Conservation (phyloP, 495 filamentous ascomycete genomes). For the Cercophora newfieldiana region DNA sequence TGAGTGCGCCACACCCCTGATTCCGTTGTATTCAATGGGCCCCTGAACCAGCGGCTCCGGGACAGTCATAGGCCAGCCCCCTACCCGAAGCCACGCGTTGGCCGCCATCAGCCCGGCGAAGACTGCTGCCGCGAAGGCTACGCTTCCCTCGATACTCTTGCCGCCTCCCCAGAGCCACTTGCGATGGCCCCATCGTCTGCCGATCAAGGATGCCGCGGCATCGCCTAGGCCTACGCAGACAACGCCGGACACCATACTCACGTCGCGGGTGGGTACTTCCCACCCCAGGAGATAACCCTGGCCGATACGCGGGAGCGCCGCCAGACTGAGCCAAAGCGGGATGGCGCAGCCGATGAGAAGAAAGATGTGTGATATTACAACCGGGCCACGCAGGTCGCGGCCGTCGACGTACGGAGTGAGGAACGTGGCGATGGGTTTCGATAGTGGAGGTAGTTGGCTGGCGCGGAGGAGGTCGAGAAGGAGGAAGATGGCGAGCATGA, state of each 20-base stretch:
- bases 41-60: slow-evolving; percentile 26
- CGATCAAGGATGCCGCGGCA: slow-evolving; percentile 89
- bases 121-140: slow-evolving; percentile 82
- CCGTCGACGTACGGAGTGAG: slow-evolving; percentile 94
- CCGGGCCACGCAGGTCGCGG: slow-evolving; percentile 85
- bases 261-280: slow-evolving; percentile 68
- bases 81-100: slow-evolving; percentile 71
- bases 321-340: slow-evolving; percentile 86
- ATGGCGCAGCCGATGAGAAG: slow-evolving; percentile 94
- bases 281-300: slow-evolving; percentile 62
- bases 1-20: slow-evolving; percentile 22
- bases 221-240: slow-evolving; percentile 95
- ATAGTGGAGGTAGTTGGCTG: slow-evolving; percentile 85
- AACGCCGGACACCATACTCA: slow-evolving; percentile 86
- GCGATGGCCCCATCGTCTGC: slow-evolving; percentile 76
- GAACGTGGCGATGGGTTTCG: slow-evolving; percentile 77
- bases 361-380: slow-evolving; percentile 95
- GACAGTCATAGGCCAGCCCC: slow-evolving; percentile 60
- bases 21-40: background rate
- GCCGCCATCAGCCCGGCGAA: slow-evolving; percentile 69
- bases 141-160: slow-evolving; percentile 89
- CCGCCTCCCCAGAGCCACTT: slow-evolving; percentile 98
- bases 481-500: slow-evolving; percentile 79
- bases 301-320: slow-evolving; percentile 56
- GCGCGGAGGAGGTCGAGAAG: slow-evolving; percentile 87